phyloP scores from a whole-genome alignment of 768 basidiomycete species.

The Chalciporus piperatus region DNA sequence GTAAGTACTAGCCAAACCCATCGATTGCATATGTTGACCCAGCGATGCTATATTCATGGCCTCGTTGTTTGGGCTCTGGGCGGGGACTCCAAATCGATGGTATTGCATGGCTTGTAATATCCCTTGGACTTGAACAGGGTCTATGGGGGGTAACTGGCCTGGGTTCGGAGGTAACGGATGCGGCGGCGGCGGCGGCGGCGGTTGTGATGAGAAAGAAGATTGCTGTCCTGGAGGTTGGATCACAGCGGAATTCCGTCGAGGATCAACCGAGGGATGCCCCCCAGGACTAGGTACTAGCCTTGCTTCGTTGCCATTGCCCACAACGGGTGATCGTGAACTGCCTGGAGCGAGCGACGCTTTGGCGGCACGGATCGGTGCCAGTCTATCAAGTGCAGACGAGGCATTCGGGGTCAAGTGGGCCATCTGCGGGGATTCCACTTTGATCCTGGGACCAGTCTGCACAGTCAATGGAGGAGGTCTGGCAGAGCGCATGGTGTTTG shows the following conservation, averaged over 20 bases:
- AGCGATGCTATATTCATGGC: background rate
- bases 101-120: slow-evolving; percentile 17
- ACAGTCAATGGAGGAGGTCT: slow-evolving; percentile 2
- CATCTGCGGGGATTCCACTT: slow-evolving; percentile 18
- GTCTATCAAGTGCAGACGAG: slow-evolving; percentile 19
- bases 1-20: background rate
- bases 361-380: slow-evolving; percentile 33
- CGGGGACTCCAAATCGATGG: slow-evolving; percentile 5
- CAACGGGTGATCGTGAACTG: slow-evolving; percentile 12
- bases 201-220: background rate
- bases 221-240: background rate
- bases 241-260: background rate
- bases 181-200: background rate
- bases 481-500: background rate
- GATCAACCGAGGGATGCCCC: background rate
- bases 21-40: background rate
- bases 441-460: slow-evolving; percentile 13
- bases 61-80: background rate
- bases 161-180: background rate
- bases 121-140: slow-evolving; percentile 9
- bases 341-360: slow-evolving; percentile 24
- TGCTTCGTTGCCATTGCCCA: background rate
- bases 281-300: background rate
- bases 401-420: slow-evolving; percentile 5
- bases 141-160: slow-evolving; percentile 2